Evolutionary conservation across 179 eudicot species (phyloP), one percentile per base, ranked within the genome.

Genomic region (Spergularia azorica): DNA sequence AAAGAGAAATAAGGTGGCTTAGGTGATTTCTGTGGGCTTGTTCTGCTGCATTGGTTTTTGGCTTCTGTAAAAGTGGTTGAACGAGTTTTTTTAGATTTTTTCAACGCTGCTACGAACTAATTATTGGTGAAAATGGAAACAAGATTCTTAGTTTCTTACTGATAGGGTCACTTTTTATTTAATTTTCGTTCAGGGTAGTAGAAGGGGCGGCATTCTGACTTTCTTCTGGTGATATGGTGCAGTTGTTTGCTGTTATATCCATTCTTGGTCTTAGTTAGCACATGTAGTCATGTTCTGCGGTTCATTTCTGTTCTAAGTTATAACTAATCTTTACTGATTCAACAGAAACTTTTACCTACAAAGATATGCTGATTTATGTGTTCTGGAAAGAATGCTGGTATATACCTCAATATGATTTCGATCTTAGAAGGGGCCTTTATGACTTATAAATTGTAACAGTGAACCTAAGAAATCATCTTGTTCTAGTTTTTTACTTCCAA

Each of bases 301-400:
- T 70, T 52, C 58, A 21, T 18, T 18, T 8, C 59, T 7, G 39
- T 20, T 6, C 18, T 55, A 20, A 46, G 14, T 68, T 20, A 26
- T 68, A 50, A 1, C 66, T 17, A 51, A 48, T 9, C 9, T 11
- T 26, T 9, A 18, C 17, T 64, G 46, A 16, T 68, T 18, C 3
- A 10, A 20, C 32, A 9, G 72, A 67, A 43, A 68, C 46, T 70
- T 70, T 2, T 71, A 55, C 51, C 74, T 55, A 55, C 21, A 56
- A 36, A 16, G 16, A 16, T 56, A 55, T 56, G 52, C 61, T 71
- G 63, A 32, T 56, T 71, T 62, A n/a, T 71, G 74, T 38, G 63
- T 36, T 63, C 72, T 4, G 12, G n/a, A 21, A 10, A 68, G n/a
- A 32, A 6, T 66, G 32, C 26, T 56, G 15, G 63, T 17, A 55